Evolutionary conservation across 768 basidiomycete species (phyloP).

Genomic region (Podaxis sp.): DNA sequence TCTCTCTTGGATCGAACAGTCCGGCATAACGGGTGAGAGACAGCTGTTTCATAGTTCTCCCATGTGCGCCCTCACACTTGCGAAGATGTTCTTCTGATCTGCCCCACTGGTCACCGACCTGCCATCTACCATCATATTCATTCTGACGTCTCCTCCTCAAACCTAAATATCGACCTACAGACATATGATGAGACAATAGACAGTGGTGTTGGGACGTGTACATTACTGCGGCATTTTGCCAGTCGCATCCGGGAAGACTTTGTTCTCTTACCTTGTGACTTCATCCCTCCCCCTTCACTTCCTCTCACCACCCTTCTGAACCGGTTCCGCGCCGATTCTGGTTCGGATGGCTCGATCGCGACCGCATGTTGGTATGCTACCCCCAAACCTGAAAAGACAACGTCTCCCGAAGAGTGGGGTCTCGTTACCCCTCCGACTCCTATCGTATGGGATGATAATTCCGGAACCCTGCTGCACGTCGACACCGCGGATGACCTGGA

Average conservation of each 20-base stretch:
- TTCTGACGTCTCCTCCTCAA: slow-evolving; percentile 66
- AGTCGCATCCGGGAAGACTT: slow-evolving; percentile 79
- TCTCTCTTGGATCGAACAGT: slow-evolving; percentile 82
- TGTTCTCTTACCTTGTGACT: slow-evolving; percentile 87
- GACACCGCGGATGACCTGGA: slow-evolving; percentile 70
- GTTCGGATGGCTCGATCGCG: slow-evolving; percentile 58
- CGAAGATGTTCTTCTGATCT: slow-evolving; percentile 82
- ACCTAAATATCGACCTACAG: slow-evolving; percentile 72
- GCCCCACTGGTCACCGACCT: slow-evolving; percentile 70
- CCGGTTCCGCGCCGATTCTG: slow-evolving; percentile 72
- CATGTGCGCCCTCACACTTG: slow-evolving; percentile 10
- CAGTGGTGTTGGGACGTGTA: slow-evolving; percentile 63
- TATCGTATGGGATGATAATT: slow-evolving; percentile 64
- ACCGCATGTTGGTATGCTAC: slow-evolving; percentile 64
- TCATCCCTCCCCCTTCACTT: slow-evolving; percentile 74
- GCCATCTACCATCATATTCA: slow-evolving; percentile 82
- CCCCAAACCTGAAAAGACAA: slow-evolving; percentile 47
- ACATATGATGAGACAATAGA: slow-evolving; percentile 74
- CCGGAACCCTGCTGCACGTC: slow-evolving; percentile 66
- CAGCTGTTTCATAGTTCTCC: neutral
- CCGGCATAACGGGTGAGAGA: slow-evolving; percentile 72
- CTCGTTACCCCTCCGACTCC: slow-evolving; percentile 36
- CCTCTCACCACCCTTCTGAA: slow-evolving; percentile 68
- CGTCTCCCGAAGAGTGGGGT: slow-evolving; percentile 66
- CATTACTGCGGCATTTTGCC: slow-evolving; percentile 74